phyloP scores from a whole-genome alignment of 225 moss, liverwort and hornwort species.

The Neckera pumila region DNA sequence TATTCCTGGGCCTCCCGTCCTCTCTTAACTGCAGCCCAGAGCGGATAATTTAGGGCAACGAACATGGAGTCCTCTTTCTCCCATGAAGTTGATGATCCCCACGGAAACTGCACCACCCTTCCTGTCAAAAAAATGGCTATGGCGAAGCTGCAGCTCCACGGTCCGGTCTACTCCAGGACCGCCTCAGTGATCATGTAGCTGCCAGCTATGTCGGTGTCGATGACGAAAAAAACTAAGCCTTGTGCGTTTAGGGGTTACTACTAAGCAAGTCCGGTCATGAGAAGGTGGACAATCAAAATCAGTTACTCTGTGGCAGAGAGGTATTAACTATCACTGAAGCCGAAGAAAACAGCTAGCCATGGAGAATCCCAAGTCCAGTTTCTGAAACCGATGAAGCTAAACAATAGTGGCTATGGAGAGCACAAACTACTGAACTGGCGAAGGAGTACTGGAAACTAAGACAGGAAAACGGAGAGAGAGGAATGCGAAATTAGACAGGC shows the following conservation, averaged over 20 bases:
- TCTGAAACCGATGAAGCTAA: background rate
- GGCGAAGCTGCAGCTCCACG: background rate
- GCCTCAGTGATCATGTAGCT: background rate
- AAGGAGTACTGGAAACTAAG: background rate
- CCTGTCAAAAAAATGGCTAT: background rate
- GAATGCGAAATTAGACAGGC: background rate
- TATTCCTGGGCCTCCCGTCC: background rate
- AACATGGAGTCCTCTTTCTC: background rate
- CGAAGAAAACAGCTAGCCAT: background rate
- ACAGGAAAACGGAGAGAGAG: background rate
- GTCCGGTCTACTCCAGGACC: background rate
- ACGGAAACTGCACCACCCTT: background rate
- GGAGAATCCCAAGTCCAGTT: background rate
- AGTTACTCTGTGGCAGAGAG: background rate
- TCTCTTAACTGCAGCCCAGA: constrained; percentile 2
- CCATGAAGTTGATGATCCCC: background rate
- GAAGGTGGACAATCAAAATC: background rate
- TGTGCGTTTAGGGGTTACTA: background rate
- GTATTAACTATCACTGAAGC: background rate
- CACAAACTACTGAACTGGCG: background rate
- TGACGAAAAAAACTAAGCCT: background rate
- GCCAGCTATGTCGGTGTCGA: background rate
- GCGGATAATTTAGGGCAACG: constrained; percentile 25
- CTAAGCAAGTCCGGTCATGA: background rate
- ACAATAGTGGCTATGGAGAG: background rate